phyloP scores from a whole-genome alignment of 1,284 basidiomycete species.

The Cystobasidium slooffiae region DNA sequence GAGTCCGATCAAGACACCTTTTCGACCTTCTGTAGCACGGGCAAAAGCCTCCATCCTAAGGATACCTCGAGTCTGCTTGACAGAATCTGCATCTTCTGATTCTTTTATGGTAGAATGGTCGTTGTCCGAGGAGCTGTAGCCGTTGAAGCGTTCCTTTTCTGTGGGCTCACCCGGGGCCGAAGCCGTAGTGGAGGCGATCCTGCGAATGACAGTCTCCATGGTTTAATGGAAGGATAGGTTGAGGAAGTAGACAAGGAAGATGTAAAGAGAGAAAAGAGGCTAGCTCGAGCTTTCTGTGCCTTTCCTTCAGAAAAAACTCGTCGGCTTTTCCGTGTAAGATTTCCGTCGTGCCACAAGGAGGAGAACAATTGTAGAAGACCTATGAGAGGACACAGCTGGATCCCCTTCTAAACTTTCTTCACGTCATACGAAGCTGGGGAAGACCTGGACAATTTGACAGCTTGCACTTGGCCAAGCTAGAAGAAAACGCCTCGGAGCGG shows the following conservation, averaged over 20 bases:
- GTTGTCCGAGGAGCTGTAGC: conserved; percentile 4
- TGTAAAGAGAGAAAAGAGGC: background rate
- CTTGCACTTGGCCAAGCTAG: background rate
- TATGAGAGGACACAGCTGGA: no score
- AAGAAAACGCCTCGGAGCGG: background rate
- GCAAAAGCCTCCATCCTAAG: conserved; percentile 20
- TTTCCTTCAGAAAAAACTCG: no score
- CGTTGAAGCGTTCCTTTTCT: background rate
- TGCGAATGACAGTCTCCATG: conserved; percentile 6
- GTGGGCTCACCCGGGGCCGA: background rate
- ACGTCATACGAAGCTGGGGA: background rate
- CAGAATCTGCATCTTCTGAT: background rate
- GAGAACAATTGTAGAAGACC: no score
- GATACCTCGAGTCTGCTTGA: conserved; percentile 2
- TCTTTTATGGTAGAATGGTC: conserved; percentile 8
- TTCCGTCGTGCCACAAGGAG: no score
- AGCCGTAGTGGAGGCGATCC: background rate
- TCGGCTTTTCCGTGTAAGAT: no score
- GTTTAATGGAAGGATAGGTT: background rate
- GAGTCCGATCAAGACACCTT: conserved; percentile 1
- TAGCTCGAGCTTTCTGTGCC: no score
- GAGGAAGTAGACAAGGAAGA: background rate
- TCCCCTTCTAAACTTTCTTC: no score
- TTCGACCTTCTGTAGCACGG: conserved; percentile 9
- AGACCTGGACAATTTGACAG: background rate